Evolutionary conservation across 1,284 basidiomycete genomes (phyloP), one percentile per base, ranked within the genome.

Genomic region (Ustilago sp.): DNA sequence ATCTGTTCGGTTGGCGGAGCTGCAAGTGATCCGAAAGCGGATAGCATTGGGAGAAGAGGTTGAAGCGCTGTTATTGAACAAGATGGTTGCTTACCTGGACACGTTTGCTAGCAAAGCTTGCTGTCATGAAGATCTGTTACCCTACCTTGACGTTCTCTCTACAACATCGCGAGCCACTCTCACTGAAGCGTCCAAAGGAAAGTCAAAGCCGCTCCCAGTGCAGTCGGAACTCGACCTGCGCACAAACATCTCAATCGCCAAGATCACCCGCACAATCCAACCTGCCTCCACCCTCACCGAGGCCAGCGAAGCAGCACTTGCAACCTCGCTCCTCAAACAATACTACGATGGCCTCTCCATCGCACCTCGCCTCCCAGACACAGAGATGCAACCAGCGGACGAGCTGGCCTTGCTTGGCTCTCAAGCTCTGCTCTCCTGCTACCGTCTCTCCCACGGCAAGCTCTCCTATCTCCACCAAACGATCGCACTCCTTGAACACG

Each of bases 331-430:
- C 32, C 34, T 74, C 23, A 32, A 87, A 32, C 83, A 88, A 39
- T 93, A 91, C 82, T 85, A 89, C 9, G 86, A 88, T 3, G 91
- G 89, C 8, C 88, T 95, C 15, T 87, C 89, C 17, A 87, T 93
- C 3, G 57, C 87, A 89, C 59, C 88, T 2, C 15, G 23, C 23
- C 23, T 95, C 23, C 90, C 91, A 1, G 86, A 89, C 4, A 93
- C 93, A 0, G 94, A 96, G 79, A 88, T 94, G 52, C 94, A 96
- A 81, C 93, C 92, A 17, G 92, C 91, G 2, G 94, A 96, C 80
- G 94, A 95, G 80, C 88, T 95, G 35, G 91, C 89, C 9, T 88
- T 95, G 32, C 88, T 96, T 13, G 90, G 91, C 6, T 91, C 89
- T 1, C 92, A 92, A 79, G 89, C 90, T 2, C 88, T 91, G 61